Base-by-base conservation (phyloP, 2,329 filamentous ascomycete species). In the Xylariales sp. region DNA sequence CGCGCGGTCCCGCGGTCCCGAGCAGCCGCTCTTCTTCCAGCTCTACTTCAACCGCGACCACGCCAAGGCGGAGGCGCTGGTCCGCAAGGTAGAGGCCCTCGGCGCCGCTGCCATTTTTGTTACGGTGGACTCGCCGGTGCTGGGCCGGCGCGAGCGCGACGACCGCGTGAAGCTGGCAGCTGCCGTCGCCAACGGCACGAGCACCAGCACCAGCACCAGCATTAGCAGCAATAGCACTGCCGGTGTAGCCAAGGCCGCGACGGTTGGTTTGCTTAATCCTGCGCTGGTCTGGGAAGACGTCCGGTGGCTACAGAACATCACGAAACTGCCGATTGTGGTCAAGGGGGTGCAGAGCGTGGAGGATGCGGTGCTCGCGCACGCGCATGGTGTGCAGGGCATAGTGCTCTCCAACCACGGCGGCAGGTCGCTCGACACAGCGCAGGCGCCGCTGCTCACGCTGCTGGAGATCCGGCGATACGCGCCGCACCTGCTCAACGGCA, bases 91-190 rank as follows among this genome's bases (percentile, higher is more conserved):
- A 17, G 51, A 53, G 25, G 50, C 47, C 13, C 60, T 68, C 1
- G 68, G 81, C 8, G 78, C 85, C 54, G 55, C 53, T 13, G 63
- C 60, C n/a, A 47, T 67, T 7, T 58, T 76, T 37, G 66, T 78
- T 16, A 78, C 74, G 0, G 73, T 76, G 5, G 74, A 78, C 39
- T 69, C 73, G 1, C 73, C 74, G 1, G 73, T 74, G 16, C 64
- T 72, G 0, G 73, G 73, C 0, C 74, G 39, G 31, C 38, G 41
- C 13, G 44, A 46, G 20, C 11, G 29, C 16, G 44, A 46, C 17
- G 44, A 44, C 14, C 36, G 36, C 12, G 16, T 21, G 18, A 38
- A 23, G 20, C 17, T 32, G n/a, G n/a, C n/a, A n/a, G n/a, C n/a
- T n/a, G n/a, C n/a, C n/a, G n/a, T n/a, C n/a, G n/a, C n/a, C n/a